phyloP scores from a whole-genome alignment of 768 basidiomycete species.

The Rhizopogon vesiculosus region DNA sequence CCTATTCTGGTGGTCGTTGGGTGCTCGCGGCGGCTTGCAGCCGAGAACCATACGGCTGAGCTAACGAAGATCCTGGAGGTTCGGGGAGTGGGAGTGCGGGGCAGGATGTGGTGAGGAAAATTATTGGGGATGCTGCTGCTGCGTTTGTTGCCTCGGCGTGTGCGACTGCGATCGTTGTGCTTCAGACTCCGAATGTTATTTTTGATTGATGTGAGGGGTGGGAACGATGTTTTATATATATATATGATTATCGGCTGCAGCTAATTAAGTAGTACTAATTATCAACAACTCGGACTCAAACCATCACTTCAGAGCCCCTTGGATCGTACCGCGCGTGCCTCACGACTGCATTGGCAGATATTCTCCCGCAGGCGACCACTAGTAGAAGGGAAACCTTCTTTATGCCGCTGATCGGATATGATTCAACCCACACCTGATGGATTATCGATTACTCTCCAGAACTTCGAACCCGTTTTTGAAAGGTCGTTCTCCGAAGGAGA shows the following conservation, averaged over 20 bases:
- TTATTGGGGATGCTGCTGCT: constrained; percentile 80
- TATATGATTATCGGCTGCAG: background rate
- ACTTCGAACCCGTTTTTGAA: too few species aligned
- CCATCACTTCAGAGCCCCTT: too few species aligned
- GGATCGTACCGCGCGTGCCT: too few species aligned
- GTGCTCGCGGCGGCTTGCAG: constrained; percentile 66
- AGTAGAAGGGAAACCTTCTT: too few species aligned
- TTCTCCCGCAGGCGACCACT: too few species aligned
- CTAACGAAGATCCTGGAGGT: constrained; percentile 43
- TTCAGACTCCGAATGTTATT: constrained; percentile 50
- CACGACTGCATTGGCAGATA: too few species aligned
- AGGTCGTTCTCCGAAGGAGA: too few species aligned
- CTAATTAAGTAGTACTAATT: too few species aligned
- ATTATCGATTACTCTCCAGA: too few species aligned
- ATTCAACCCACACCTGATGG: too few species aligned
- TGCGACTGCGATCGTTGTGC: constrained; percentile 57
- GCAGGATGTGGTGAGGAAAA: constrained; percentile 52
- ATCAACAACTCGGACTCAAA: too few species aligned
- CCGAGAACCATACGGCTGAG: constrained; percentile 57
- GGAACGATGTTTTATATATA: background rate
- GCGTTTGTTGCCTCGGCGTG: constrained; percentile 64
- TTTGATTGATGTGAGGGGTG: background rate
- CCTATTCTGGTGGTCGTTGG: constrained; percentile 66
- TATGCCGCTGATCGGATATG: too few species aligned
- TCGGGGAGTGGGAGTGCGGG: background rate